These are phyloP conservation scores for Colletotrichum sansevieriae DNA, from an alignment of 2,329 filamentous ascomycete genomes.

Conservation along the genomic window DNA sequence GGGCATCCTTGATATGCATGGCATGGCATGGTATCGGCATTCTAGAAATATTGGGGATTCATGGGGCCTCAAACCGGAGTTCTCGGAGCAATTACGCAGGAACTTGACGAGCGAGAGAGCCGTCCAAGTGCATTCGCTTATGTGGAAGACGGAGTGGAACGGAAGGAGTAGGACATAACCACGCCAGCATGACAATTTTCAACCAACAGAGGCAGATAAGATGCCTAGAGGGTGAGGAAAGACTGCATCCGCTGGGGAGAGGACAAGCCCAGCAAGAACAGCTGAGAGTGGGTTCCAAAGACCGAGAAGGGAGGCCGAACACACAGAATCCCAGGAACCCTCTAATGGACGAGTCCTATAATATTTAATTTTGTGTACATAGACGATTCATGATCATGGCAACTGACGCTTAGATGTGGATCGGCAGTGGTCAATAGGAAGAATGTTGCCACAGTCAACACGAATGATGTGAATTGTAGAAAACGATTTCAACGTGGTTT, in stretches of 20 bases:
- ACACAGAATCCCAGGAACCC: constrained; percentile 39
- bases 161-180: constrained; percentile 38
- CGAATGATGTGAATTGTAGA: constrained; percentile 37
- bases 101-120: constrained; percentile 45
- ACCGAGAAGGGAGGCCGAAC: constrained; percentile 34
- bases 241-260: constrained; percentile 36
- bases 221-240: constrained; percentile 43
- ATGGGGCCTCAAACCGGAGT: constrained; percentile 58
- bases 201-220: constrained; percentile 36
- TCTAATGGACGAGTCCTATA: constrained; percentile 43
- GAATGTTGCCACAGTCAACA: constrained; percentile 38
- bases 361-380: constrained; percentile 51
- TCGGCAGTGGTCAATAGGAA: constrained; percentile 40
- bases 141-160: constrained; percentile 46
- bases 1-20: constrained; percentile 64
- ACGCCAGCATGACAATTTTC: constrained; percentile 35
- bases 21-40: constrained; percentile 63
- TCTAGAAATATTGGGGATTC: constrained; percentile 59
- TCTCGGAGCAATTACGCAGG: constrained; percentile 59
- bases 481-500: not conserved
- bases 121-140: constrained; percentile 58
- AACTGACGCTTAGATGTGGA: constrained; percentile 39
- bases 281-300: constrained; percentile 31
- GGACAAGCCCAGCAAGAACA: constrained; percentile 38
- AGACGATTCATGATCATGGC: constrained; percentile 43